These are phyloP conservation scores for Fraxinus cuspidata DNA, from an alignment of 257 asterid genomes.

Conservation along the genomic window DNA sequence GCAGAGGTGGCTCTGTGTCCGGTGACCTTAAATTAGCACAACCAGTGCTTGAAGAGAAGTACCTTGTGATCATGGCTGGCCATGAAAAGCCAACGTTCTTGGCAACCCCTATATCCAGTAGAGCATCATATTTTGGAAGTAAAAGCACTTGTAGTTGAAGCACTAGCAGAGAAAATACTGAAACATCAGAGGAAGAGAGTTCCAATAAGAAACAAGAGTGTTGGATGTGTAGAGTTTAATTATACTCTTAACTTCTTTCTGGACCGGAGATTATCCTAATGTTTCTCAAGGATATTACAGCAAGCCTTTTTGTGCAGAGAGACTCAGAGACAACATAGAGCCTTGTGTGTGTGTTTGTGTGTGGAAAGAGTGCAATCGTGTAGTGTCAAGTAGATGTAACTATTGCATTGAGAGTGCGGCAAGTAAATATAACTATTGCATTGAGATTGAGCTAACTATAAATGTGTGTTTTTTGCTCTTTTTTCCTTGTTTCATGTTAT, in stretches of 20 bases:
- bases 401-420: too few relatives aligned
- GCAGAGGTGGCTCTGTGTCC: not conserved
- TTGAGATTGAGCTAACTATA: not conserved
- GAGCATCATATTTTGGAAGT: slow-evolving; percentile 70
- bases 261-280: too few relatives aligned
- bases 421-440: too few relatives aligned
- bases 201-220: slow-evolving; percentile 19
- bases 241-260: too few relatives aligned
- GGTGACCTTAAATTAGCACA: slow-evolving; percentile 27
- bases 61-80: slow-evolving; percentile 88
- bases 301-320: too few relatives aligned
- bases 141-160: slow-evolving; percentile 23
- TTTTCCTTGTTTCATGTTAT: too few relatives aligned
- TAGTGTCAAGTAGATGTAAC: not conserved
- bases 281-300: too few relatives aligned
- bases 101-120: slow-evolving; percentile 74
- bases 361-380: not conserved
- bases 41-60: slow-evolving; percentile 67
- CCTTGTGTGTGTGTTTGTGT: too few relatives aligned
- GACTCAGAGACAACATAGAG: too few relatives aligned
- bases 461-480: not conserved
- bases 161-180: slow-evolving; percentile 25
- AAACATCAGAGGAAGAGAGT: slow-evolving; percentile 30
- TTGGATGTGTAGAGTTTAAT: not conserved
- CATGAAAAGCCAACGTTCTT: slow-evolving; percentile 79